These are phyloP conservation scores for Populus hybrid DNA, from an alignment of 441 rosid genomes.

Conservation along the genomic window DNA sequence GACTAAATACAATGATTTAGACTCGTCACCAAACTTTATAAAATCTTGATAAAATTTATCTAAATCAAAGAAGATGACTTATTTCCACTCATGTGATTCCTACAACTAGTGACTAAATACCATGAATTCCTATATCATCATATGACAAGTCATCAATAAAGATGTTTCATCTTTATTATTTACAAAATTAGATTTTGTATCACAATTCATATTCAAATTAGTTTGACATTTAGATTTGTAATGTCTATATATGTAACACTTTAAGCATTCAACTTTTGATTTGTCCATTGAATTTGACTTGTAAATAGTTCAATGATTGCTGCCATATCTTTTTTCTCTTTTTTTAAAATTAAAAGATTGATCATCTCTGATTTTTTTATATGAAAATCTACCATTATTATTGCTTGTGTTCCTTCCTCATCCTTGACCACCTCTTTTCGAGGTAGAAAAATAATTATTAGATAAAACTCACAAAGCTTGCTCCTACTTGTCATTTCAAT, in stretches of 20 bases:
- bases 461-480: too few species aligned
- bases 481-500: too few species aligned
- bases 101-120: neutral
- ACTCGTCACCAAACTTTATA: neutral
- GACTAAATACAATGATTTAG: neutral
- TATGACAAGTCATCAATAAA: too few species aligned
- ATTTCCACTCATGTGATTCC: slow-evolving; percentile 5
- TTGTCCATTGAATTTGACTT: neutral
- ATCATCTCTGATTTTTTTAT: too few species aligned
- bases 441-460: too few species aligned
- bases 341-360: too few species aligned
- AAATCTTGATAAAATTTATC: neutral
- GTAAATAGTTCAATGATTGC: too few species aligned
- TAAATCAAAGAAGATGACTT: neutral
- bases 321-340: neutral
- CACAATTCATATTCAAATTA: too few species aligned
- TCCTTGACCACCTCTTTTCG: too few species aligned
- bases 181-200: neutral
- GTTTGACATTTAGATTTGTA: slow-evolving; percentile 14
- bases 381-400: neutral
- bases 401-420: too few species aligned
- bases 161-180: too few species aligned
- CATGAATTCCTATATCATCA: neutral
- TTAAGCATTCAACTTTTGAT: neutral
- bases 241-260: neutral